Percentiles rank a stretch among this genome's conserved stretches.
Conservation (phyloP, 164 flowering plant species). For the Annona squamosa region DNA sequence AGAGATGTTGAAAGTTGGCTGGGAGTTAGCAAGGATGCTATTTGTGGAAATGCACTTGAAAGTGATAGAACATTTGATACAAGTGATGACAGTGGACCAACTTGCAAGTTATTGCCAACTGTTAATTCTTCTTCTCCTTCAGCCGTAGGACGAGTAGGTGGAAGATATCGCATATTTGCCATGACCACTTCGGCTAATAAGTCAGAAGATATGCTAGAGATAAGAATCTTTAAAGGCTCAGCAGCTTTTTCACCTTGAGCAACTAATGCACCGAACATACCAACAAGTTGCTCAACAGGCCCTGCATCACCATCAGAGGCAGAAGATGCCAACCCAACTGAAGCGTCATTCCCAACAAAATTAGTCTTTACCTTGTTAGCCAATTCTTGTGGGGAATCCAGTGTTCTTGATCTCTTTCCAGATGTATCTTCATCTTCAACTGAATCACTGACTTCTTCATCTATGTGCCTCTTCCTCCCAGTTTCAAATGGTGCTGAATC, state of each 20-base stretch:
- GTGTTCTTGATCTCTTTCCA: constrained; percentile 52
- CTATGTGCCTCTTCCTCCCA: constrained; percentile 55
- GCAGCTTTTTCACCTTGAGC: constrained; percentile 94
- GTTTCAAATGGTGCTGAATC: constrained; percentile 25
- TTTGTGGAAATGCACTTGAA: constrained; percentile 39
- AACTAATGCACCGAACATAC: constrained; percentile 91
- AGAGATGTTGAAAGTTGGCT: constrained; percentile 22
- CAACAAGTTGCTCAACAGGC: constrained; percentile 89
- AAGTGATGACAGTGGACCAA: constrained; percentile 42
- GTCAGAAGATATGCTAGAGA: constrained; percentile 89
- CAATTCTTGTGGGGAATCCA: constrained; percentile 32
- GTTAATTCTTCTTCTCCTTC: constrained; percentile 48
- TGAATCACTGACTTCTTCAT: constrained; percentile 27
- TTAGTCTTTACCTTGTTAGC: constrained; percentile 18
- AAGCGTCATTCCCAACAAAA: constrained; percentile 17
- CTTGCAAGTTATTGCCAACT: constrained; percentile 29
- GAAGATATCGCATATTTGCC: constrained; percentile 76
- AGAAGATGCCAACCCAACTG: constrained; percentile 21
- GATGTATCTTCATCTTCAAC: constrained; percentile 33
- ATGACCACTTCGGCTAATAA: constrained; percentile 92
- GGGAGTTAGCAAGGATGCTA: constrained; percentile 30
- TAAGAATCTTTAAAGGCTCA: constrained; percentile 69
- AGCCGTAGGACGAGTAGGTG: constrained; percentile 35
- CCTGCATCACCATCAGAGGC: constrained; percentile 42
- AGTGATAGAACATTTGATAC: constrained; percentile 38